Evolutionary conservation across 2,329 filamentous ascomycete species (phyloP).

Genomic region (Fusarium cicatricum): DNA sequence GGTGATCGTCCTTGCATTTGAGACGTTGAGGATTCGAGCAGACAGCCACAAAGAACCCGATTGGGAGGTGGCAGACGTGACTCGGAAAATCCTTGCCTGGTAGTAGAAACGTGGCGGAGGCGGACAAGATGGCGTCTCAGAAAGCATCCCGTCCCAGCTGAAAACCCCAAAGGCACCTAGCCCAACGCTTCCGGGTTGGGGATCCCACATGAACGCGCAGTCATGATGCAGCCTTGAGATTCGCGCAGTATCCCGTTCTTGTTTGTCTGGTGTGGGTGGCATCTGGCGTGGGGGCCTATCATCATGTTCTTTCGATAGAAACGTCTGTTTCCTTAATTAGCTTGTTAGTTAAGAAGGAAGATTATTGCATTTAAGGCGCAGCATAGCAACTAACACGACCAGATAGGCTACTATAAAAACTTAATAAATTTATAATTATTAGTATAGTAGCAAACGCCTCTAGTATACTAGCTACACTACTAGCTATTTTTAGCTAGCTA

Average conservation of each 20-base stretch:
- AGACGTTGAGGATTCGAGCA: slow-evolving; percentile 6
- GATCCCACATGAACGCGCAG: slow-evolving; percentile 25
- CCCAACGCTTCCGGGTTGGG: slow-evolving; percentile 6
- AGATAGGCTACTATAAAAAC: too few species aligned
- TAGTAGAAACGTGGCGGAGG: slow-evolving; percentile 22
- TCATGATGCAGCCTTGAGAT: slow-evolving; percentile 1
- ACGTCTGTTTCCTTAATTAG: slow-evolving; percentile 1
- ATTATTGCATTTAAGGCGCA: slow-evolving; percentile 38
- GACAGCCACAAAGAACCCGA: slow-evolving; percentile 8
- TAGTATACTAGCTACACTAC: too few species aligned
- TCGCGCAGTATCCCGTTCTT: neutral
- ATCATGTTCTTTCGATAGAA: slow-evolving; percentile 3
- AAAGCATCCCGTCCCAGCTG: slow-evolving; percentile 34
- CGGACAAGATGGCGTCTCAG: slow-evolving; percentile 30
- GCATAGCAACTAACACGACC: neutral
- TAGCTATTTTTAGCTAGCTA: too few species aligned
- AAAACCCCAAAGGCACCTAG: slow-evolving; percentile 18
- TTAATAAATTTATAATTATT: too few species aligned
- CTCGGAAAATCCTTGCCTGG: slow-evolving; percentile 29
- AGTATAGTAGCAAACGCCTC: too few species aligned
- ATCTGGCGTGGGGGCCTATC: slow-evolving; percentile 1
- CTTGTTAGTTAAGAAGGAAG: too few species aligned
- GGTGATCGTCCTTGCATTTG: slow-evolving; percentile 5
- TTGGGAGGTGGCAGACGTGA: slow-evolving; percentile 1
- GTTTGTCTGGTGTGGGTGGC: slow-evolving; percentile 6